These are phyloP conservation scores for Vigna trinervia DNA, from an alignment of 306 rosid genomes.

Conservation along the genomic window DNA sequence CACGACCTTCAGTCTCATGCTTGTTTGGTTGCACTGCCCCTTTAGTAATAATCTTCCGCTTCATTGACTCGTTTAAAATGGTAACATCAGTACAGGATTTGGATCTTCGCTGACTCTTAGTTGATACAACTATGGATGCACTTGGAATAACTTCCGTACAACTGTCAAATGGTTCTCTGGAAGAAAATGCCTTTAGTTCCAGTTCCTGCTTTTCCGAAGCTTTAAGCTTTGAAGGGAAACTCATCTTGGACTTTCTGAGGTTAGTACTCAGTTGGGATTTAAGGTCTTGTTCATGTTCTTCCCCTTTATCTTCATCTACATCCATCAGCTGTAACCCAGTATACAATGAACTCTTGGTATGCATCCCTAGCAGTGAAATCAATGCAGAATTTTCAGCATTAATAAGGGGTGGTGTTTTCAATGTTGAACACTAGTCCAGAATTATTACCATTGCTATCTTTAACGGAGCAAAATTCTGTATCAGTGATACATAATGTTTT, in stretches of 20 bases:
- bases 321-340: constrained; percentile 44
- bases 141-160: constrained; percentile 36
- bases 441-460: constrained; percentile 25
- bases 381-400: constrained; percentile 43
- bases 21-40: constrained; percentile 38
- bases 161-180: constrained; percentile 36
- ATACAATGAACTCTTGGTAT: constrained; percentile 28
- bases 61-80: constrained; percentile 39
- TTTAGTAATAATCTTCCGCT: constrained; percentile 34
- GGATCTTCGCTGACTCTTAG: constrained; percentile 52
- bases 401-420: constrained; percentile 32
- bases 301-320: constrained; percentile 28
- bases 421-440: constrained; percentile 14
- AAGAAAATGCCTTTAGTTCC: constrained; percentile 35
- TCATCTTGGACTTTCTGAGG: constrained; percentile 35
- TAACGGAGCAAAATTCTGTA: constrained; percentile 40
- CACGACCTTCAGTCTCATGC: constrained; percentile 39
- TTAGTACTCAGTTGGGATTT: constrained; percentile 32
- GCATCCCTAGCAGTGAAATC: constrained; percentile 45
- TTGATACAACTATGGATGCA: constrained; percentile 36
- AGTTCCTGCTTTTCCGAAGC: constrained; percentile 47
- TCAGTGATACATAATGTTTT: constrained; percentile 25
- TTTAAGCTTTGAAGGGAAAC: constrained; percentile 25
- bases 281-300: constrained; percentile 26
- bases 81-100: constrained; percentile 38